A percentile compares a stretch with the other conserved stretches of the same genome.
These are phyloP conservation scores for Pterulicium gracile DNA, from an alignment of 1,284 basidiomycete genomes.

Conservation along the genomic window DNA sequence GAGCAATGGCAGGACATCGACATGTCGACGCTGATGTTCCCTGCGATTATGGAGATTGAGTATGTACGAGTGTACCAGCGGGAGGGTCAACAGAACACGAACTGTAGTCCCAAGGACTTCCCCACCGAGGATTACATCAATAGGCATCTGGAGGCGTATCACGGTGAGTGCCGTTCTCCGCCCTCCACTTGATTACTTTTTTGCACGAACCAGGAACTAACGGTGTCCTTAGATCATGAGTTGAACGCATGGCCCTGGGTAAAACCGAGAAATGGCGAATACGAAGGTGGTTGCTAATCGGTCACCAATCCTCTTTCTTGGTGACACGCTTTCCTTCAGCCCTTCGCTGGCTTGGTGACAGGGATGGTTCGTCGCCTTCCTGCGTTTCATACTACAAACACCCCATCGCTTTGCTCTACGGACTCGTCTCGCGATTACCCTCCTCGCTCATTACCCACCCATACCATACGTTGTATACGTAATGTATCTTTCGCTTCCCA, in stretches of 20 bases:
- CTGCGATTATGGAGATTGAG: slow-evolving; percentile 53
- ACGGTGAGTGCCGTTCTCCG: too few species aligned
- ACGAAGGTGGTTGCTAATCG: slow-evolving; percentile 13
- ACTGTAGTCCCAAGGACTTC: slow-evolving; percentile 44
- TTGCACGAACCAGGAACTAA: neutral
- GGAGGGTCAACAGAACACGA: slow-evolving; percentile 35
- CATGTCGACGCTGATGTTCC: slow-evolving; percentile 46
- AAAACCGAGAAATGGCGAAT: neutral
- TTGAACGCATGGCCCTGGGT: neutral
- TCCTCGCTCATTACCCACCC: too few species aligned
- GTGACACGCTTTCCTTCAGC: slow-evolving; percentile 45
- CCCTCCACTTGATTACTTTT: neutral
- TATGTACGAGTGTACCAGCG: slow-evolving; percentile 68
- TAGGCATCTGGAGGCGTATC: slow-evolving; percentile 12
- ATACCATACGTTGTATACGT: too few species aligned
- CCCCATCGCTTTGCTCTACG: too few species aligned
- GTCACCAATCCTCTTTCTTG: slow-evolving; percentile 51
- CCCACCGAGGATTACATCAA: slow-evolving; percentile 61
- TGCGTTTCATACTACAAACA: too few species aligned
- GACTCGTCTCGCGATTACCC: too few species aligned
- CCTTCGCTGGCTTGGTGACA: slow-evolving; percentile 43
- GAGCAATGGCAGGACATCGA: slow-evolving; percentile 38
- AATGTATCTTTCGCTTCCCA: too few species aligned
- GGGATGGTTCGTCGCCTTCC: too few species aligned
- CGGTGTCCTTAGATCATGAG: neutral